Percentiles rank a stretch among this genome's conserved stretches.
phyloP scores from a whole-genome alignment of 768 basidiomycete genomes.

The Candolleomyces efflorescens region DNA sequence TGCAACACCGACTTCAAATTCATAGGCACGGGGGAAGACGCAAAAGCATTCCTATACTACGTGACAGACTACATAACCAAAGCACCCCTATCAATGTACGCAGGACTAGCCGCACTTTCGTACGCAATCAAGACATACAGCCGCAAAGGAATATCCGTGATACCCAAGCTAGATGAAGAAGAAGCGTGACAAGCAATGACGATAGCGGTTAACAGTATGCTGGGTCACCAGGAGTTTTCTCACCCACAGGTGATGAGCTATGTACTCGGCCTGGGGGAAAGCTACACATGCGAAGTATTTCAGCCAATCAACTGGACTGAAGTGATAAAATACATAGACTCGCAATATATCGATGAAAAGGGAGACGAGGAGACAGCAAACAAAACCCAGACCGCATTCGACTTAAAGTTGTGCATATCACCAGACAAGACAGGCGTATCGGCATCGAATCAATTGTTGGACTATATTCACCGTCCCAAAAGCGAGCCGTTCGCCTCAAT shows the following conservation, averaged over 20 bases:
- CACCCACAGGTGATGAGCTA: slow-evolving; percentile 26
- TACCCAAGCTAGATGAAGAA: slow-evolving; percentile 2
- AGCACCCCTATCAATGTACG: slow-evolving; percentile 1
- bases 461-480: no score
- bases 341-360: background rate
- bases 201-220: background rate
- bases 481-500: no score
- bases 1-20: slow-evolving; percentile 11
- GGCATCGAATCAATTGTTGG: no score
- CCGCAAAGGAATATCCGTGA: background rate
- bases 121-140: background rate
- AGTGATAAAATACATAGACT: background rate
- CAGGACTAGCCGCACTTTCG: background rate
- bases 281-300: background rate
- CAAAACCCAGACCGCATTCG: slow-evolving; percentile 13
- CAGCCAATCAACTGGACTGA: background rate
- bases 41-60: slow-evolving; percentile 10
- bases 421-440: no score
- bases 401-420: no score
- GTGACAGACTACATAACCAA: slow-evolving; percentile 12
- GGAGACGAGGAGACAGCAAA: no score
- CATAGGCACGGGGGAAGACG: slow-evolving; percentile 1
- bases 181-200: slow-evolving; percentile 9
- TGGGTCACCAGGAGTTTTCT: slow-evolving; percentile 21
- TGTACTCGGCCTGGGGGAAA: slow-evolving; percentile 15